Evolutionary conservation across 2,329 filamentous ascomycete genomes (phyloP).

Genomic region (Dactylellina leptospora): DNA sequence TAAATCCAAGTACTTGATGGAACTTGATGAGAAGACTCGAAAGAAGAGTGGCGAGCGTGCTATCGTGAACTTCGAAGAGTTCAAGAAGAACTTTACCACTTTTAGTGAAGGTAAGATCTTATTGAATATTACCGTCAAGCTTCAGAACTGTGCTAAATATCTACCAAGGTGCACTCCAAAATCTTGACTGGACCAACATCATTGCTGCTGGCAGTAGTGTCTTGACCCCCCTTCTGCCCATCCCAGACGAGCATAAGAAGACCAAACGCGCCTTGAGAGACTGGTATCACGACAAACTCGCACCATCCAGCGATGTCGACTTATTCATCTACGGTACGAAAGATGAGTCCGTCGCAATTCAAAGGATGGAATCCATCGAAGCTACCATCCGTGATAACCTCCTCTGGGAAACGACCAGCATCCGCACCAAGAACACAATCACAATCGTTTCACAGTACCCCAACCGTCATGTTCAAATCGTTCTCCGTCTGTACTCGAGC

Average conservation of each 20-base stretch:
- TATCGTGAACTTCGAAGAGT: conserved; percentile 74
- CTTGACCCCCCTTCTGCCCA: conserved; percentile 78
- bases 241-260: conserved; percentile 69
- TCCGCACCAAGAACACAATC: conserved; percentile 85
- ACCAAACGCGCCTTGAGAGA: conserved; percentile 72
- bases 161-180: conserved; percentile 49
- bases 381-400: conserved; percentile 77
- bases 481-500: conserved; percentile 83
- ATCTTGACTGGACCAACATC: conserved; percentile 77
- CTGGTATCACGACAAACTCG: conserved; percentile 83
- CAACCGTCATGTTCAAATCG: conserved; percentile 81
- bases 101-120: conserved; percentile 75
- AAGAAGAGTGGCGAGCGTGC: conserved; percentile 72
- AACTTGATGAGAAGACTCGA: conserved; percentile 70
- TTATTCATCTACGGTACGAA: conserved; percentile 80
- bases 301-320: conserved; percentile 85
- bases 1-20: conserved; percentile 73
- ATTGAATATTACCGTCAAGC: neutral
- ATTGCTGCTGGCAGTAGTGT: conserved; percentile 83
- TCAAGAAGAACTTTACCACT: conserved; percentile 79
- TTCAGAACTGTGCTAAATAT: too few species aligned
- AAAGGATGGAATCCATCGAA: conserved; percentile 87
- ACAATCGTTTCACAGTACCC: conserved; percentile 87
- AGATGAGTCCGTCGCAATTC: conserved; percentile 76
- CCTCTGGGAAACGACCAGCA: conserved; percentile 81